phyloP scores from a whole-genome alignment of 805 yeast genomes.

The Dipodascopsis uninucleata region DNA sequence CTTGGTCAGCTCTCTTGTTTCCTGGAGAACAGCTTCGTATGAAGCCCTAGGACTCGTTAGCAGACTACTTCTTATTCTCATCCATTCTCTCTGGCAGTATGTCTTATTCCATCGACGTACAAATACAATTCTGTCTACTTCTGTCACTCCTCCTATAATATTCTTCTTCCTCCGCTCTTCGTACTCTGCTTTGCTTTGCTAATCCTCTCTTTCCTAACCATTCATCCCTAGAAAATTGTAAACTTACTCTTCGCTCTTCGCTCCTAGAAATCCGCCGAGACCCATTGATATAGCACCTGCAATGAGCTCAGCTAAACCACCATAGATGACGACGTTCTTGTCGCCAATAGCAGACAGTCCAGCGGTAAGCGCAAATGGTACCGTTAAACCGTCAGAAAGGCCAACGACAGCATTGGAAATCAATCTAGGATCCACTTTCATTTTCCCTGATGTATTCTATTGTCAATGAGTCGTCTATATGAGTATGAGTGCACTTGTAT shows the following conservation, averaged over 20 bases:
- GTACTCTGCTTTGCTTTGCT: constrained; percentile 41
- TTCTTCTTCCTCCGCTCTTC: constrained; percentile 58
- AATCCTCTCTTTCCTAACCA: constrained; percentile 28
- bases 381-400: constrained; percentile 90
- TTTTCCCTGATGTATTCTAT: no score
- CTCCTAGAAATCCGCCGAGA: constrained; percentile 93
- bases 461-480: no score
- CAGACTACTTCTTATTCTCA: no score
- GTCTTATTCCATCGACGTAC: no score
- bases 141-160: no score
- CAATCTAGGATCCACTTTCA: constrained; percentile 67
- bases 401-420: constrained; percentile 94
- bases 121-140: no score
- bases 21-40: no score
- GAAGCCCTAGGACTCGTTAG: no score
- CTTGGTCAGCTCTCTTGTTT: no score
- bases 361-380: constrained; percentile 98
- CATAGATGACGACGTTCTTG: constrained; percentile 86
- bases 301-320: constrained; percentile 96
- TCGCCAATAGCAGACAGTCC: constrained; percentile 90
- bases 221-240: constrained; percentile 25
- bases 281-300: constrained; percentile 99
- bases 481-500: no score
- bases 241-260: constrained; percentile 63
- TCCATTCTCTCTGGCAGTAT: no score